These are phyloP conservation scores for Raphanus hybrid DNA, from an alignment of 441 rosid species.

Conservation along the genomic window DNA sequence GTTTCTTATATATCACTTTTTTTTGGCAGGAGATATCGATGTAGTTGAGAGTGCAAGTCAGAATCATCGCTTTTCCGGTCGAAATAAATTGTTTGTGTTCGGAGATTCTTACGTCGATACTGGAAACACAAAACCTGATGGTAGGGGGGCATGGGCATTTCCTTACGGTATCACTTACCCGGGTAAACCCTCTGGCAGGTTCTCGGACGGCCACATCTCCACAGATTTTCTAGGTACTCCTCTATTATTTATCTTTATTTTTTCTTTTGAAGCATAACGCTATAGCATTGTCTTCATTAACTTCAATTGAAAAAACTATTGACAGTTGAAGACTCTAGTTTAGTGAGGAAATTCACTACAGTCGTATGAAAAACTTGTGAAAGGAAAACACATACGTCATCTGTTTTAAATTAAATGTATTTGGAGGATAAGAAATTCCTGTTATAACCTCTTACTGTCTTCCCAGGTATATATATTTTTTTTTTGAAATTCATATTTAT, in stretches of 20 bases:
- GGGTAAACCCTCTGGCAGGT: constrained; percentile 3
- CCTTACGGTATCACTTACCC: constrained; percentile 19
- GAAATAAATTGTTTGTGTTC: constrained; percentile 10
- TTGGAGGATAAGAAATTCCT: background rate
- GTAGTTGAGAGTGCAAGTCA: constrained; percentile 2
- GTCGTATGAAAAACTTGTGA: background rate
- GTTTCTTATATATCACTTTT: background rate
- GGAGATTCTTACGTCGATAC: constrained; percentile 9
- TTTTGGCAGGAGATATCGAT: constrained; percentile 3
- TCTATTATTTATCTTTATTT: background rate
- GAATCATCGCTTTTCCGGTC: background rate
- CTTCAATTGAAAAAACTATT: background rate
- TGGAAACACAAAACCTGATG: background rate
- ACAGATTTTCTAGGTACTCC: background rate
- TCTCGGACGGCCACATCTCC: constrained; percentile 1
- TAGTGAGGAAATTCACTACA: background rate
- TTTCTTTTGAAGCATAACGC: background rate
- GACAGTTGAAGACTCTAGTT: constrained; percentile 1
- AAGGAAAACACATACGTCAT: background rate
- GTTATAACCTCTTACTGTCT: background rate
- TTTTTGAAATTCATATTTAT: background rate
- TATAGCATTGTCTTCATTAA: background rate
- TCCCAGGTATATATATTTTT: background rate
- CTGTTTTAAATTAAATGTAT: background rate
- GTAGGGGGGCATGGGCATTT: background rate